Base-by-base conservation (phyloP, 176 grass and related monocot genomes). In the Panicum miliaceum region DNA sequence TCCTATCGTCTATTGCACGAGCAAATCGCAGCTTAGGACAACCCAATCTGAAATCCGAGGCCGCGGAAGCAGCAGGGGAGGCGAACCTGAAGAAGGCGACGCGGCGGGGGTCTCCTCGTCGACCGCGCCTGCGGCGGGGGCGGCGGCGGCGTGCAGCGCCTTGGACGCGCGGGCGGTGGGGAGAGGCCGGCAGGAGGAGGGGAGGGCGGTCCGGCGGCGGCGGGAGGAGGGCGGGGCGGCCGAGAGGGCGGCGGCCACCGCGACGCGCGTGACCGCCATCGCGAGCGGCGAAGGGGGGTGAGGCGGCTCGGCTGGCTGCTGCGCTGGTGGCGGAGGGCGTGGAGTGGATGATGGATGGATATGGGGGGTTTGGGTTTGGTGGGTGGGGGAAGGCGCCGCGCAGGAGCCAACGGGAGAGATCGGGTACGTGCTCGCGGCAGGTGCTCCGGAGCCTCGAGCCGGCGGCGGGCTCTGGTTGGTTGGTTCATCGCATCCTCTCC, bases 261-360 rank as follows among this genome's bases (percentile, higher is more conserved):
- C 81, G 75, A 90, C 66, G 69, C 84, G 87, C 81, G 85, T 86
- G 76, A 90, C 84, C 64, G 84, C 87, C 91, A 92, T 92, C 72
- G 80, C 52, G 46, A 63, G 77, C 29, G 38, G 36, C 50, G 10
- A 10, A 16, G 46, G 10, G 50, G 29, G 22, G 16, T 5, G 34
- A 12, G 76, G 68, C 25, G 60, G 54, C 41, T 26, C 29, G 29
- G 43, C 25, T 53, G 56, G 56, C 27, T 71, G 67, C 65, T 79
- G 84, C 62, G 53, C 37, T 50, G 71, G 63, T 71, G 65, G n/a
- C 60, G 38, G 48, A 72, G 67, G 66, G 60, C 72, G 88, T 63
- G 72, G 84, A 86, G 83, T 34, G 74, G 20, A 57, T 57, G 47
- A 26, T 40, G 47, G 78, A 26, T 81, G 46, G 61, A n/a, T 36